Evolutionary conservation across 108 stramenopile species (phyloP).

Genomic region (Cyclotella distinguenda): DNA sequence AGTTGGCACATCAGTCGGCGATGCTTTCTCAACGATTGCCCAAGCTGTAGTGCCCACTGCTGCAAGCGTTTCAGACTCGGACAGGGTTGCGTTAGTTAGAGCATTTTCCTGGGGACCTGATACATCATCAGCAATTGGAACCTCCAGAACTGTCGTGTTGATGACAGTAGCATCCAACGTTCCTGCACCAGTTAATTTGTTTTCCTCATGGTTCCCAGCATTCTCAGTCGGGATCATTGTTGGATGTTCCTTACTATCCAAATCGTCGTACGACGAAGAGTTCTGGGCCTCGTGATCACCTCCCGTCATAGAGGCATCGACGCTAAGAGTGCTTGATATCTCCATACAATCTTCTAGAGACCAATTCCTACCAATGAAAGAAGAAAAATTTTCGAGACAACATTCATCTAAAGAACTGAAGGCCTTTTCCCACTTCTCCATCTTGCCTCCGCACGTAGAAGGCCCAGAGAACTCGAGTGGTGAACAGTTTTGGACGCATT

Average conservation of each 20-base stretch:
- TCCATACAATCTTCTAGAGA: slow-evolving; percentile 12
- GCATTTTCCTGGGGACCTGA: no score
- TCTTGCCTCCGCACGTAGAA: slow-evolving; percentile 4
- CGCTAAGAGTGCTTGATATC: background rate
- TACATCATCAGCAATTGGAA: no score
- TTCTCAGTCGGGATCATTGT: no score
- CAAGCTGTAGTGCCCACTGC: slow-evolving; percentile 6
- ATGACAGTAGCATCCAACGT: no score
- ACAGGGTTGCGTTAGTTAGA: no score
- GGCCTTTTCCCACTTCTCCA: slow-evolving; percentile 2
- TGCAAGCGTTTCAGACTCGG: no score
- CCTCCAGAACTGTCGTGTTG: no score
- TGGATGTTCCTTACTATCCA: no score
- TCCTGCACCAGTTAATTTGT: background rate
- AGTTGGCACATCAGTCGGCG: background rate
- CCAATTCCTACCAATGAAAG: slow-evolving; percentile 28
- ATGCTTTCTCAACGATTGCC: background rate
- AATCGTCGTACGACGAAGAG: no score
- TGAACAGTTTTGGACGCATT: slow-evolving; percentile 6
- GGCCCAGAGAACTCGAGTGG: background rate
- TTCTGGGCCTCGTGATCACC: no score
- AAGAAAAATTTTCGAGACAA: slow-evolving; percentile 14
- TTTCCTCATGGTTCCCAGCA: background rate
- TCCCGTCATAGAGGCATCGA: no score
- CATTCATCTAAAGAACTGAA: slow-evolving; percentile 20